Percentiles rank a stretch among this genome's conserved stretches.
phyloP scores from a whole-genome alignment of 1,139 yeast species.

The Sugiyamaella sp. region DNA sequence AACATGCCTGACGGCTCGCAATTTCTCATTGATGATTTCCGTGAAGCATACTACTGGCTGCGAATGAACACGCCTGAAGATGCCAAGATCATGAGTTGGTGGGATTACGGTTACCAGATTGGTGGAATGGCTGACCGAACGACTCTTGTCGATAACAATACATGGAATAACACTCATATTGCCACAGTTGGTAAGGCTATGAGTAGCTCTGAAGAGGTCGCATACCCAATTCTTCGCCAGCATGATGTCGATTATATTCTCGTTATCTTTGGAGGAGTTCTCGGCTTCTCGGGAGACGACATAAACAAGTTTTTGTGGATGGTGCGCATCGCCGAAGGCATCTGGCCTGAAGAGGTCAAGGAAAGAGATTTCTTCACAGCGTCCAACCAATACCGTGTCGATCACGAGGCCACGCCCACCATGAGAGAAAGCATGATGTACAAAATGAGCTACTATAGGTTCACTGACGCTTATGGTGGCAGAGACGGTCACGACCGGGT shows the following conservation, averaged over 20 bases:
- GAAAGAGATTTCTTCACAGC: conserved; percentile 86
- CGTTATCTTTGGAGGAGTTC: conserved; percentile 89
- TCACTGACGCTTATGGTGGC: conserved; percentile 72
- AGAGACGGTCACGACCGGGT: conserved; percentile 78
- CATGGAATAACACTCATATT: conserved; percentile 99
- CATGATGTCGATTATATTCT: conserved; percentile 96
- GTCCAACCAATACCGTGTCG: conserved; percentile 86
- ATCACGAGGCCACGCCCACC: conserved; percentile 73
- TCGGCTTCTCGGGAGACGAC: conserved; percentile 97
- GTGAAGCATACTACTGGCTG: conserved; percentile 99
- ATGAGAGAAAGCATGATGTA: conserved; percentile 93
- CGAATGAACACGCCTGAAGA: conserved; percentile 98
- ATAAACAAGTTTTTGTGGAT: conserved; percentile 97
- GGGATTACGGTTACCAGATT: conserved; percentile 99
- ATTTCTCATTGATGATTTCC: conserved; percentile 88
- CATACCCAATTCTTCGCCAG: conserved; percentile 83
- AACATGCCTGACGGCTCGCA: conserved; percentile 82
- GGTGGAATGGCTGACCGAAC: conserved; percentile 99
- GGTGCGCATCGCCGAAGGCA: conserved; percentile 98
- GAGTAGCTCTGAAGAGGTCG: conserved; percentile 85
- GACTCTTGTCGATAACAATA: conserved; percentile 96
- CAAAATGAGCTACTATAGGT: conserved; percentile 91
- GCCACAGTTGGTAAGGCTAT: conserved; percentile 99
- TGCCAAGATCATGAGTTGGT: conserved; percentile 97
- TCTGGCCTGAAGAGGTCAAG: conserved; percentile 96